phyloP scores from a whole-genome alignment of 2,329 filamentous ascomycete genomes.

The Fusarium marasasianum region DNA sequence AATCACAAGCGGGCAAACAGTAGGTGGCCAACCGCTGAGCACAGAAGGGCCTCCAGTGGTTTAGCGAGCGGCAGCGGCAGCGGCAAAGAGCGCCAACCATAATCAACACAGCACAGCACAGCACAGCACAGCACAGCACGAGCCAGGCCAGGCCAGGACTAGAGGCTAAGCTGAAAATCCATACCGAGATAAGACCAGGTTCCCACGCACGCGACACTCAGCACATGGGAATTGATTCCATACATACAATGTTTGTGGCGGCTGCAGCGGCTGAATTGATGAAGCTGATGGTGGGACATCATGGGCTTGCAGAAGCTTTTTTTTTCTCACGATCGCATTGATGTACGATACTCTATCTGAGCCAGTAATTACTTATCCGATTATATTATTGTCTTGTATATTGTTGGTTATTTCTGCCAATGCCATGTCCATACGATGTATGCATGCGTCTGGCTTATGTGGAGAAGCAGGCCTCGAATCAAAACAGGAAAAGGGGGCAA shows the following conservation, averaged over 20 bases:
- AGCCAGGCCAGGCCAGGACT: not conserved
- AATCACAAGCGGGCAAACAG: not conserved
- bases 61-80: slow-evolving; percentile 36
- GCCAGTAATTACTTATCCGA: not conserved
- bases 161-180: slow-evolving; percentile 3
- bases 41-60: not conserved
- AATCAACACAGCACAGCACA: not conserved
- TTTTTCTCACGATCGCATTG: not conserved
- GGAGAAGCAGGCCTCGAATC: slow-evolving; percentile 16
- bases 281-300: not conserved
- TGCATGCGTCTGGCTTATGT: slow-evolving; percentile 10
- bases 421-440: slow-evolving; percentile 4
- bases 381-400: not conserved
- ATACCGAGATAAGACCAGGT: slow-evolving; percentile 11
- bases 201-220: slow-evolving; percentile 28
- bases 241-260: slow-evolving; percentile 1
- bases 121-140: too few species aligned
- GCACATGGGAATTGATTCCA: not conserved
- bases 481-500: slow-evolving; percentile 20
- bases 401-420: not conserved
- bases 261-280: slow-evolving; percentile 23
- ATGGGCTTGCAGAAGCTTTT: not conserved
- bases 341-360: not conserved
- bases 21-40: not conserved
- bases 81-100: slow-evolving; percentile 15